These are phyloP conservation scores for Lasiodiplodia sp. DNA, from an alignment of 2,329 filamentous ascomycete genomes.

Conservation along the genomic window DNA sequence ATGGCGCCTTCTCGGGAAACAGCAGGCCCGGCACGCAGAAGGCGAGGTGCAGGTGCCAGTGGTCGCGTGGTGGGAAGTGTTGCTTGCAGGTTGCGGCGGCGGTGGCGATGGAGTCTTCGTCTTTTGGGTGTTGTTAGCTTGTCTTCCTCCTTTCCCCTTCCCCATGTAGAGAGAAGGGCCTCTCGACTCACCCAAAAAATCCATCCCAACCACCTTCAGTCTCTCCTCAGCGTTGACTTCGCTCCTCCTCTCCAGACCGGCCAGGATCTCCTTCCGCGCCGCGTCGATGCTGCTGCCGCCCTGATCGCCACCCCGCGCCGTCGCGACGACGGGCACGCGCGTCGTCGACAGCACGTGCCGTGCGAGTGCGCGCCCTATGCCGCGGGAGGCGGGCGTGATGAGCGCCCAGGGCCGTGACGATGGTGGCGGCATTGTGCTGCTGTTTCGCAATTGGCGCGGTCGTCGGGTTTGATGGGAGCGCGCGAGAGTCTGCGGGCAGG, in stretches of 20 bases:
- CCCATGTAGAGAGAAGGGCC: too few species aligned
- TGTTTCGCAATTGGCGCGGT: not conserved
- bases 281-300: slow-evolving; percentile 56
- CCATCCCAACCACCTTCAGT: slow-evolving; percentile 61
- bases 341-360: slow-evolving; percentile 65
- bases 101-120: slow-evolving; percentile 67
- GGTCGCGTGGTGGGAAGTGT: slow-evolving; percentile 56
- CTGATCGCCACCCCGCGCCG: slow-evolving; percentile 60
- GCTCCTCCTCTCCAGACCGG: slow-evolving; percentile 53
- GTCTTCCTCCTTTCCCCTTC: not conserved
- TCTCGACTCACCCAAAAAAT: slow-evolving; percentile 60
- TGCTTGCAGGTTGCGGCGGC: slow-evolving; percentile 62
- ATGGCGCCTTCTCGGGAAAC: slow-evolving; percentile 73
- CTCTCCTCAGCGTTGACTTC: slow-evolving; percentile 54
- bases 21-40: slow-evolving; percentile 76
- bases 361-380: slow-evolving; percentile 68
- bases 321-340: slow-evolving; percentile 65
- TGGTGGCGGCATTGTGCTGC: not conserved
- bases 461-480: not conserved
- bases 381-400: slow-evolving; percentile 66
- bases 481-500: not conserved
- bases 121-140: slow-evolving; percentile 41
- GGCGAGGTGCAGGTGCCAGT: slow-evolving; percentile 65
- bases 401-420: slow-evolving; percentile 52
- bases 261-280: slow-evolving; percentile 58